phyloP scores from a whole-genome alignment of 495 filamentous ascomycete genomes.

The Penicillium bialowiezense region DNA sequence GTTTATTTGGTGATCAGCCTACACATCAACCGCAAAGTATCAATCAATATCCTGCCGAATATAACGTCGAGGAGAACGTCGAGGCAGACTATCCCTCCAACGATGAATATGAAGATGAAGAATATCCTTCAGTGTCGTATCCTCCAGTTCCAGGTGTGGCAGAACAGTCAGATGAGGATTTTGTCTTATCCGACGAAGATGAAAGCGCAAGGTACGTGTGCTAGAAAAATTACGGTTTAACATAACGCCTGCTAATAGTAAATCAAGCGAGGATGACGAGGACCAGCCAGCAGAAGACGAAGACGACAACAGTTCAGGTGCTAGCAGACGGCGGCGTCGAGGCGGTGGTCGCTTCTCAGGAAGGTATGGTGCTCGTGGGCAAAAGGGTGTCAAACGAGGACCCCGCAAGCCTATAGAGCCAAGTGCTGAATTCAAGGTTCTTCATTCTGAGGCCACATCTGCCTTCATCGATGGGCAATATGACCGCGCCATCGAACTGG shows the following conservation, averaged over 20 bases:
- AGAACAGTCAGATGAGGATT: constrained; percentile 25
- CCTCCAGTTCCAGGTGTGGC: neutral
- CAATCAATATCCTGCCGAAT: constrained; percentile 7
- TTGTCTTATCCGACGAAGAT: constrained; percentile 19
- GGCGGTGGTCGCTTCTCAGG: constrained; percentile 41
- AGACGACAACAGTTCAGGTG: constrained; percentile 27
- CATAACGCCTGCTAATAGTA: too few relatives aligned
- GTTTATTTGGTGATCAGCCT: constrained; percentile 32
- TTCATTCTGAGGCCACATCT: constrained; percentile 66
- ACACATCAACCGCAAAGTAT: constrained; percentile 13
- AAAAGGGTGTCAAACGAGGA: constrained; percentile 54
- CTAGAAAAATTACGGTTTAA: neutral
- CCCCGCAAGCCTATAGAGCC: constrained; percentile 72
- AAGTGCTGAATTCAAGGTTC: constrained; percentile 68
- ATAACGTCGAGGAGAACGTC: constrained; percentile 11
- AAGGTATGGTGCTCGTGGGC: constrained; percentile 44
- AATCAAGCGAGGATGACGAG: constrained; percentile 13
- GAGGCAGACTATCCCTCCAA: neutral
- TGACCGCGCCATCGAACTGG: constrained; percentile 58
- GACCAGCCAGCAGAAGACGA: constrained; percentile 26
- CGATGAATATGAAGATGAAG: neutral
- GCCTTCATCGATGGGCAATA: constrained; percentile 67
- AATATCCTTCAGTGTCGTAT: neutral
- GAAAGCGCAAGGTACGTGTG: constrained; percentile 36
- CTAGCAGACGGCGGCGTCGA: constrained; percentile 30